Conservation (phyloP, 805 yeast genomes). For the Nakazawaea sp. region DNA sequence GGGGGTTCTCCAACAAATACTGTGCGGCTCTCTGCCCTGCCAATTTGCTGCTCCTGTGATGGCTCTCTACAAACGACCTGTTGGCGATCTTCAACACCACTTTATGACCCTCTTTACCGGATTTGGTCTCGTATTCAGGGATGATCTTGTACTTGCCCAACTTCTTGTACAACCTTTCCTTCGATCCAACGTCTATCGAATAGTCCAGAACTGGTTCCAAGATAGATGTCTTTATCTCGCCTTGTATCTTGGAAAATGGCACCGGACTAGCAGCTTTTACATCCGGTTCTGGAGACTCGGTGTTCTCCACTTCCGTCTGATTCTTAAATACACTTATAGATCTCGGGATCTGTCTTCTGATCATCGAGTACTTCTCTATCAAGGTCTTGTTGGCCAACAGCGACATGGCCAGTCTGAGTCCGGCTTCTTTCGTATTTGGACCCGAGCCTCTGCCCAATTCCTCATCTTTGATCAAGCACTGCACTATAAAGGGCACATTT, state of each 20-base stretch:
- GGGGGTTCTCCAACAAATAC: constrained; percentile 19
- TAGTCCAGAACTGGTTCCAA: constrained; percentile 1
- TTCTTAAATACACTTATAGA: constrained; percentile 3
- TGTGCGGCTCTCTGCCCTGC: constrained; percentile 34
- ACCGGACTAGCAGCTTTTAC: neutral
- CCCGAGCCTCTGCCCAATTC: constrained; percentile 72
- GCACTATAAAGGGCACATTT: constrained; percentile 46
- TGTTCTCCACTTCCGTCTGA: neutral
- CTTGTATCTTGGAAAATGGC: neutral
- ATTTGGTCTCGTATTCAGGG: constrained; percentile 25
- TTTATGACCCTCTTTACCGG: constrained; percentile 16
- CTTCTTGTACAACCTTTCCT: constrained; percentile 24
- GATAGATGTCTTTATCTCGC: too few species aligned
- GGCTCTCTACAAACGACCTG: constrained; percentile 24
- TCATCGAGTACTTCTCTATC: constrained; percentile 56
- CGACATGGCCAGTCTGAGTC: constrained; percentile 76
- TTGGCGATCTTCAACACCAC: constrained; percentile 24
- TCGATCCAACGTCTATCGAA: constrained; percentile 19
- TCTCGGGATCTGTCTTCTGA: constrained; percentile 49
- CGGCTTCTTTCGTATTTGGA: constrained; percentile 66
- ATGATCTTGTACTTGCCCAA: constrained; percentile 16
- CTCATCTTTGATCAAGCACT: constrained; percentile 59
- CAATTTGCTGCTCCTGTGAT: constrained; percentile 27
- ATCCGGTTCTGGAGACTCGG: neutral
- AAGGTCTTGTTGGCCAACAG: constrained; percentile 55